Evolutionary conservation across 2,329 filamentous ascomycete genomes (phyloP).

Genomic region (Ramularia endophylla): DNA sequence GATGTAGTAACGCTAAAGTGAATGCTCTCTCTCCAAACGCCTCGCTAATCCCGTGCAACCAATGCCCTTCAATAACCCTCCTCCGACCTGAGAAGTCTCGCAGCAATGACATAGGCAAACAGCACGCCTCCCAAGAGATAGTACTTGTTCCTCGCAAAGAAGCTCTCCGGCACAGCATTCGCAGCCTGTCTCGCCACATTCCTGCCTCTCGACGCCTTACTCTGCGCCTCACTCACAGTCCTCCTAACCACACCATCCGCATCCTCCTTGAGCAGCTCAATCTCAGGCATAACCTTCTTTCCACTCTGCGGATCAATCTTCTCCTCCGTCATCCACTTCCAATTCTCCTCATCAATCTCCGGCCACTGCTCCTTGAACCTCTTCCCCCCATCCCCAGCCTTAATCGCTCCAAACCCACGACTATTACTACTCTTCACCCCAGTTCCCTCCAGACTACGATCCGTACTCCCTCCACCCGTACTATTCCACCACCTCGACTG

Average conservation of each 20-base stretch:
- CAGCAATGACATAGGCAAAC: slow-evolving; percentile 77
- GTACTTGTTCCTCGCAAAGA: slow-evolving; percentile 74
- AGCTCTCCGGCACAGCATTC: slow-evolving; percentile 72
- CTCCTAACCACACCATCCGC: slow-evolving; percentile 63
- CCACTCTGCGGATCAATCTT: slow-evolving; percentile 75
- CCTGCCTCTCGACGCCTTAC: slow-evolving; percentile 28
- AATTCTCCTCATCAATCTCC: slow-evolving; percentile 82
- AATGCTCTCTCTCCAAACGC: slow-evolving; percentile 11
- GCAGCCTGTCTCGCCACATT: slow-evolving; percentile 67
- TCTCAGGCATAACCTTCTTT: slow-evolving; percentile 46
- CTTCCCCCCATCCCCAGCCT: slow-evolving; percentile 83
- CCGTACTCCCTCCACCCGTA: slow-evolving; percentile 75
- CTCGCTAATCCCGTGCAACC: slow-evolving; percentile 14
- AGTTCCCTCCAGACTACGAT: slow-evolving; percentile 34
- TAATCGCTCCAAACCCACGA: slow-evolving; percentile 72
- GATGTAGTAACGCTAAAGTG: too few species aligned
- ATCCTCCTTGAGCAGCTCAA: slow-evolving; percentile 48
- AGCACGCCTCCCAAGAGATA: slow-evolving; percentile 63
- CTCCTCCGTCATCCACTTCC: slow-evolving; percentile 82
- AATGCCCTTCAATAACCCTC: slow-evolving; percentile 5
- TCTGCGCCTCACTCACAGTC: slow-evolving; percentile 64
- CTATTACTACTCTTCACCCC: slow-evolving; percentile 31
- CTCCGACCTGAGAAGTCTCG: slow-evolving; percentile 60
- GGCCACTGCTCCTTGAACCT: slow-evolving; percentile 90
- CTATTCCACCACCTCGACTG: slow-evolving; percentile 94